Conservation (phyloP, 129 eudicot species). For the Solidago caesia region DNA sequence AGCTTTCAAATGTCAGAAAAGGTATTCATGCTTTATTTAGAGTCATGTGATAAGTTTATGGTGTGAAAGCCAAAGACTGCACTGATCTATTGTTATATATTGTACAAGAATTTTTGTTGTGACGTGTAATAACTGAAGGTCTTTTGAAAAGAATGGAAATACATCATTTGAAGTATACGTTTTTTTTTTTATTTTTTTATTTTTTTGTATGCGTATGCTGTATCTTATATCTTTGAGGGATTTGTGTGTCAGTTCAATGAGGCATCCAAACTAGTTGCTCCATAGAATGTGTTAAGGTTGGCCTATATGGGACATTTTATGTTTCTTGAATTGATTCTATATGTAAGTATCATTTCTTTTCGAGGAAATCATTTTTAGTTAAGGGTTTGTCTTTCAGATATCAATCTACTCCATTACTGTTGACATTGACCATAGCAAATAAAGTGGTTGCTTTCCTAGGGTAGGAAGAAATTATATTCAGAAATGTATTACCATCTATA, state of each 20-base stretch:
- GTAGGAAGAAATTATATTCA: not conserved
- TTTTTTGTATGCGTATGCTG: too few species aligned
- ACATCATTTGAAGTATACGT: too few species aligned
- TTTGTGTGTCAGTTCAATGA: conserved; percentile 2
- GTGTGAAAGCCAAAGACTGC: conserved; percentile 1
- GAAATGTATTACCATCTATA: conserved; percentile 6
- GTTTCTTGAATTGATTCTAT: too few species aligned
- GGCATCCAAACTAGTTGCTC: not conserved
- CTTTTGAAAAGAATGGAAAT: conserved; percentile 3
- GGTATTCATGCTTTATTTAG: not conserved
- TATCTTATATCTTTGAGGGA: too few species aligned
- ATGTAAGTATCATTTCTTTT: too few species aligned
- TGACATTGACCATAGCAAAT: conserved; percentile 5
- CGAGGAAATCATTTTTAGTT: too few species aligned
- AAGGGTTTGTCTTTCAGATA: too few species aligned
- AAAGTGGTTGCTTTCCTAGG: not conserved
- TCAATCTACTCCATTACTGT: not conserved
- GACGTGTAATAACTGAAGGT: conserved; percentile 9
- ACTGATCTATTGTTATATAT: not conserved
- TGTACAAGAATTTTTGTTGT: not conserved
- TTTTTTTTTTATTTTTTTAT: too few species aligned
- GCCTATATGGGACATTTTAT: not conserved
- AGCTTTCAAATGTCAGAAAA: not conserved
- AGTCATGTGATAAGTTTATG: conserved; percentile 6
- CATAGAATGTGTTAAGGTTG: not conserved